Conservation (phyloP, 768 basidiomycete genomes). For the Lyophyllum atratum region DNA sequence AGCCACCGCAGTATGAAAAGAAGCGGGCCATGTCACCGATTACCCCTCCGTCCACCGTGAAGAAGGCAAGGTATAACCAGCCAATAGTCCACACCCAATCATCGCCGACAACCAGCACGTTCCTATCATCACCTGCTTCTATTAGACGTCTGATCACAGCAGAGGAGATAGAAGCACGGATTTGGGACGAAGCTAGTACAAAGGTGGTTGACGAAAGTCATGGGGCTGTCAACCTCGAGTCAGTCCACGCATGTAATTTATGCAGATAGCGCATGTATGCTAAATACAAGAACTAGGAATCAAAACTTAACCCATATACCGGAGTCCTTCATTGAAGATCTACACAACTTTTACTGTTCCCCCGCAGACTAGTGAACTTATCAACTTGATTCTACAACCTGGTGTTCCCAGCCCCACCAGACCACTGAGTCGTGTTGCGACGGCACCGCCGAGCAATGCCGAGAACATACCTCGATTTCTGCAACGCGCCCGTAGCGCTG, state of each 20-base stretch:
- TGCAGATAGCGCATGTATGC: neutral
- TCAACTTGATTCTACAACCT: slow-evolving; percentile 9
- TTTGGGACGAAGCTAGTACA: slow-evolving; percentile 52
- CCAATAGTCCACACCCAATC: neutral
- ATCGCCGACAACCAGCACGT: slow-evolving; percentile 3
- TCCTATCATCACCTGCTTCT: neutral
- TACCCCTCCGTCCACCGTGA: slow-evolving; percentile 13
- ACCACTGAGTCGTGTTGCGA: slow-evolving; percentile 32
- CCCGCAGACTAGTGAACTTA: slow-evolving; percentile 32
- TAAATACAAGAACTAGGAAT: slow-evolving; percentile 29
- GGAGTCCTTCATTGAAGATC: slow-evolving; percentile 43
- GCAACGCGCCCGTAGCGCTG: slow-evolving; percentile 31
- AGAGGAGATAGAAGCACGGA: slow-evolving; percentile 33
- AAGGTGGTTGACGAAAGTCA: slow-evolving; percentile 47
- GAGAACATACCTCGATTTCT: slow-evolving; percentile 12
- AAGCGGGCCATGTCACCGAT: slow-evolving; percentile 19
- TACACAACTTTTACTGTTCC: slow-evolving; percentile 49
- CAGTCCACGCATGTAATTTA: slow-evolving; percentile 19
- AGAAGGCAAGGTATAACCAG: slow-evolving; percentile 18
- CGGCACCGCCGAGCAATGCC: slow-evolving; percentile 30
- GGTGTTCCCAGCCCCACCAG: slow-evolving; percentile 19
- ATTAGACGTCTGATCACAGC: slow-evolving; percentile 20
- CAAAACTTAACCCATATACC: slow-evolving; percentile 51
- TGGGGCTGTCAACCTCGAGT: slow-evolving; percentile 60
- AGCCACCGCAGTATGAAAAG: slow-evolving; percentile 47